These are phyloP conservation scores for Orychophragmus violaceus DNA, from an alignment of 345 rosid species.

Conservation along the genomic window DNA sequence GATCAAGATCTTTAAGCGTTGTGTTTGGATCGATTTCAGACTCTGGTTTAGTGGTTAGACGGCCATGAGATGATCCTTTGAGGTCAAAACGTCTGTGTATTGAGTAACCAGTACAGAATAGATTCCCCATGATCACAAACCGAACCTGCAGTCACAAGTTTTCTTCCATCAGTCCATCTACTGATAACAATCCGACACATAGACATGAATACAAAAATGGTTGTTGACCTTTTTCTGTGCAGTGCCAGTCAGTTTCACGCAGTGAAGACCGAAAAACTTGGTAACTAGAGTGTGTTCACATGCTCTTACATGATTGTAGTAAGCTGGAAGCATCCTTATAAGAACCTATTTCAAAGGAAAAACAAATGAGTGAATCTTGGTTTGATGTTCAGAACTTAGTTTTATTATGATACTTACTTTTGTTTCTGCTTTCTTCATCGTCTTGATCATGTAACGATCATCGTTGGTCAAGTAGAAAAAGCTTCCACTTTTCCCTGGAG, in stretches of 20 bases:
- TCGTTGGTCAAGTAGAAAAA: constrained; percentile 91
- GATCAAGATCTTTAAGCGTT: constrained; percentile 96
- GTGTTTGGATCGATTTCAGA: constrained; percentile 81
- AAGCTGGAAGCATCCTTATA: constrained; percentile 92
- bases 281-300: constrained; percentile 91
- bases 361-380: not conserved
- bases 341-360: constrained; percentile 51
- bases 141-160: constrained; percentile 51
- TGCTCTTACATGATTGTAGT: constrained; percentile 85
- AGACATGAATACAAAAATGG: not conserved
- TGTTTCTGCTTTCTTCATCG: constrained; percentile 93
- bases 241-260: constrained; percentile 67
- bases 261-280: constrained; percentile 89
- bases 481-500: constrained; percentile 98
- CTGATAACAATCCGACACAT: not conserved
- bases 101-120: constrained; percentile 64
- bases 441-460: constrained; percentile 95
- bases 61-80: constrained; percentile 98
- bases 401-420: constrained; percentile 39
- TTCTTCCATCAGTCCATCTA: constrained; percentile 10
- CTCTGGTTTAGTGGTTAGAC: constrained; percentile 66
- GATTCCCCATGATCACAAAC: constrained; percentile 92
- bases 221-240: constrained; percentile 71
- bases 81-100: constrained; percentile 91
- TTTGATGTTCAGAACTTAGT: not conserved